Base-by-base conservation (phyloP, 129 eudicot species). In the Lonicera japonica region DNA sequence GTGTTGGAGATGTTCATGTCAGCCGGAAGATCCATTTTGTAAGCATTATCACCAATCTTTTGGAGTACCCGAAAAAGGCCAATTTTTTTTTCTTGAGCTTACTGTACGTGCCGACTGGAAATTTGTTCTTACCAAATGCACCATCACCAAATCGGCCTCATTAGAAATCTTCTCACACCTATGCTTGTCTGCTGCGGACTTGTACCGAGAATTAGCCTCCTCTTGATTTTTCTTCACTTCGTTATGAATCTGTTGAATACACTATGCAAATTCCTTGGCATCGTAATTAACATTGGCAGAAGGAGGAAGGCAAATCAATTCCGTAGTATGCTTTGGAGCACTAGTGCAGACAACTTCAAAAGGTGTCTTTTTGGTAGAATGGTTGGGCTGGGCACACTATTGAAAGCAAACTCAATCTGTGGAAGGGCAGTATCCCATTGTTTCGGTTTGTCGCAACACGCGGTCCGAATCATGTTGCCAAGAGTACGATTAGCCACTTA, bases 401-500 rank as follows among this genome's bases (percentile, higher is more conserved):
- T n/a, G n/a, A n/a, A n/a, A n/a, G n/a, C n/a, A n/a, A n/a, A n/a
- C n/a, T n/a, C n/a, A n/a, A n/a, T n/a, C n/a, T n/a, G n/a, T n/a
- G n/a, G n/a, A n/a, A n/a, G 23, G 15, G 48, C 25, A 3, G 5
- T 1, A 38, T 68, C 64, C 58, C 72, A 23, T 13, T 43, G 21
- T 5, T 24, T 45, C 0, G 50, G 57, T 14, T 68, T 68, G 16
- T 68, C 72, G 2, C 47, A 11, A 15, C 72, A 58, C 10, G 58
- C 0, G 7, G 58, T 20, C 8, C 58, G 2, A 13, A 68, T 25
- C 21, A 68, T 8, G 19, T 68, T 58, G 1, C 50, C 48, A 2
- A 58, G 11, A 7, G 65, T 58, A 0, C 25, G 17, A 25, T 66
- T 56, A 0, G 21, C 41, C 8, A 67, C 64, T 18, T 67, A 55